Evolutionary conservation across 345 rosid species (phyloP), one percentile per base, ranked within the genome.

Genomic region (Dimocarpus longan): DNA sequence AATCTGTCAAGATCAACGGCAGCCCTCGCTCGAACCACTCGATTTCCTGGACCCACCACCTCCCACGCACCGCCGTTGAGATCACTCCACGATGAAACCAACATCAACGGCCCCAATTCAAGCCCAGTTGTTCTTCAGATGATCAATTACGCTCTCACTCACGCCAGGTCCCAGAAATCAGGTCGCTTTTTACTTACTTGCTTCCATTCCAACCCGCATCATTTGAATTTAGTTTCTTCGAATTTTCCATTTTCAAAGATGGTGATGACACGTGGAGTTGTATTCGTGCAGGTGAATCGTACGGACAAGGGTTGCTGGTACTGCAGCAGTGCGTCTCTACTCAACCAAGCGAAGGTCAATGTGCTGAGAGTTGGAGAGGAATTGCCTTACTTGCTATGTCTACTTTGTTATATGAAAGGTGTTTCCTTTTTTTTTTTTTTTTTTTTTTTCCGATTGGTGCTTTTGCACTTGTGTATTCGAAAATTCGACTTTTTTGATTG

Each of bases 141-240:
- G 99, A 91, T 96, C 50, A 88, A 91, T 78, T 93, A 91, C 83
- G 98, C 97, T 77, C 92, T 91, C 75, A 88, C 93, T 8, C 92
- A 89, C 70, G 92, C 93, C 63, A 86, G 89, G 74, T 88, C 94
- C 65, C 87, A 89, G 78, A 90, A 85, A 69, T 88, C 99, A 89
- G 98, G 99, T 93, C 8, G 48, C 62, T 28, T 56, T 18, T 9
- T 40, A 26, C 64, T 67, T 7, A 15, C 4, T 11, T 46, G 10
- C 12, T 7, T 46, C 12, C 52, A 46, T 9, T 72, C 66, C 6
- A 39, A 19, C 3, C 28, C 65, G 2, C 37, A 32, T 32, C 37
- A 8, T 8, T 9, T 60, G 6, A 21, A 22, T 22, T 60, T n/a
- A 60, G 65, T 28, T 60, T 60, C 24, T n/a, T 24, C 13, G 2